Evolutionary conservation across 768 basidiomycete genomes (phyloP).

Genomic region (Dioszegia aurantiaca): DNA sequence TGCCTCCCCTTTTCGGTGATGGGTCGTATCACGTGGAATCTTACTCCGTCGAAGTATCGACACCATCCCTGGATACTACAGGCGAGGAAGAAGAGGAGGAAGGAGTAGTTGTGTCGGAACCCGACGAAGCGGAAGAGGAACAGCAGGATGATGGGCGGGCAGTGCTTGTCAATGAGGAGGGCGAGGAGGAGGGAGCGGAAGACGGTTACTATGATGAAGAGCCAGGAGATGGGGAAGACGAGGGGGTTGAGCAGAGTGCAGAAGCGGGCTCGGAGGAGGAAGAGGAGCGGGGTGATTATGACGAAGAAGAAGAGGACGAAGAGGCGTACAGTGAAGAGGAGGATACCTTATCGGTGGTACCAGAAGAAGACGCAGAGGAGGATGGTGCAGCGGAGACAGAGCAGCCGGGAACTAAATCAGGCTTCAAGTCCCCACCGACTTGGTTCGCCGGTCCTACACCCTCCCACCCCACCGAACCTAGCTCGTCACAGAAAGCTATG

Average conservation of each 20-base stretch:
- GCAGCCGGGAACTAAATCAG: background rate
- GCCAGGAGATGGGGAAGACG: slow-evolving; percentile 19
- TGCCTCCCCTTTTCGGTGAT: too few relatives aligned
- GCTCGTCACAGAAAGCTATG: slow-evolving; percentile 7
- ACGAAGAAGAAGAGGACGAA: background rate
- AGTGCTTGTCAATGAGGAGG: slow-evolving; percentile 15
- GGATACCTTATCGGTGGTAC: slow-evolving; percentile 6
- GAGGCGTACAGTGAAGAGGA: slow-evolving; percentile 27
- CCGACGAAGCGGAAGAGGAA: slow-evolving; percentile 5
- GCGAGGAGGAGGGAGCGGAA: slow-evolving; percentile 9
- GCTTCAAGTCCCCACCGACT: slow-evolving; percentile 28
- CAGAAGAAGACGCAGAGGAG: slow-evolving; percentile 13
- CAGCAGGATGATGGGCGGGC: slow-evolving; percentile 18
- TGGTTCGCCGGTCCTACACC: slow-evolving; percentile 22
- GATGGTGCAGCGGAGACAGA: slow-evolving; percentile 8
- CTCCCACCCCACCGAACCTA: slow-evolving; percentile 20
- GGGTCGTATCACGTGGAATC: too few relatives aligned
- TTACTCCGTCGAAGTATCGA: background rate
- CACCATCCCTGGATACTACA: background rate
- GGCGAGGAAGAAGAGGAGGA: slow-evolving; percentile 7
- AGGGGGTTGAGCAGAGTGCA: slow-evolving; percentile 13
- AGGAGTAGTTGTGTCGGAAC: background rate
- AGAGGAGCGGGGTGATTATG: slow-evolving; percentile 1
- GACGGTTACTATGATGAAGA: slow-evolving; percentile 19
- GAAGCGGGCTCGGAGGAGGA: slow-evolving; percentile 7